Base-by-base conservation (phyloP, 192 early-diverging fungal genomes). In the Umbelopsis sp. region DNA sequence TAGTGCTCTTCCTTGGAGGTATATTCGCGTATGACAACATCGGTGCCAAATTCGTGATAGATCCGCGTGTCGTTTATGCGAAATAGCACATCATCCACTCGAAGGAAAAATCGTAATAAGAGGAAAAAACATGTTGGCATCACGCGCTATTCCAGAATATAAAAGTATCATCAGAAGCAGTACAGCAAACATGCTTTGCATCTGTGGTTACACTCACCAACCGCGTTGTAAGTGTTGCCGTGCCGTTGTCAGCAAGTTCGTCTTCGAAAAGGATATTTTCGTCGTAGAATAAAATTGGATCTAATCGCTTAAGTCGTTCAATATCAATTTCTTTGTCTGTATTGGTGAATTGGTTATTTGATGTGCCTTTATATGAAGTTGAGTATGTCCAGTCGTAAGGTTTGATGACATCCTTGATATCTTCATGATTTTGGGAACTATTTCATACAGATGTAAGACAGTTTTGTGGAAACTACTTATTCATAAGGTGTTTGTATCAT, bases 331-430 rank as follows among this genome's bases (percentile, higher is more conserved):
- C 47, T 5, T 83, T 73, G 6, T 66, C 41, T 2, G 77, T 73
- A 34, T 53, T 29, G 14, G 12, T 45, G 17, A 66, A 36, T 21
- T 52, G 54, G 24, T 31, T 50, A 2, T 16, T 29, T 20, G 79
- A 59, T 6, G 91, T 87, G 20, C 96, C 95, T 25, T 76, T 78
- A 83, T 97, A 96, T 17, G 82, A 78, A 29, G 96, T 96, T 4
- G 92, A 84, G 69, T 94, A 97, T 0, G 97, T 99, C 97, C 97
- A 99, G 78, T 99, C 97, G 68, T 97, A 99, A 12, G 96, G 96
- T 69, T 92, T 95, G 62, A 93, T 81, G n/a, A 93, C 88, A 72
- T 95, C 88, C 45, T 90, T 92, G 70, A 95, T 87, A 73, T 93
- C 81, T 79, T 88, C 74, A 65, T 84, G 83, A 54, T 84, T 86